Conservation (phyloP, 2,329 filamentous ascomycete genomes). For the Xylaria sp. region DNA sequence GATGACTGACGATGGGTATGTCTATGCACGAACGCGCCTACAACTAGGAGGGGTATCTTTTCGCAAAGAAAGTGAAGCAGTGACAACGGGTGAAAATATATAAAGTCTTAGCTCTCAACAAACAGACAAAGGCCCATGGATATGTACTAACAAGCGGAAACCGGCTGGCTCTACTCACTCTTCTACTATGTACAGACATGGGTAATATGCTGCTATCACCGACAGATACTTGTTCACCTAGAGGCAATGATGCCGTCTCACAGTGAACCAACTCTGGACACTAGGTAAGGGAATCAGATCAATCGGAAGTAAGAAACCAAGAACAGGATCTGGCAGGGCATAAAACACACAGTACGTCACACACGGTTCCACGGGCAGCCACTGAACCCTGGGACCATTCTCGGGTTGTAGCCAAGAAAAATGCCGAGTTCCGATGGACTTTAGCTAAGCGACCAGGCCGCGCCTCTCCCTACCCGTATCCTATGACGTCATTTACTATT, state of each 20-base stretch:
- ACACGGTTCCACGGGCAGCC: not conserved
- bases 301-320: too few relatives aligned
- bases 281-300: too few relatives aligned
- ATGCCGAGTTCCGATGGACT: slow-evolving; percentile 14
- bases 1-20: not conserved
- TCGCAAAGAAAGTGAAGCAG: not conserved
- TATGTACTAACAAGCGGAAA: not conserved
- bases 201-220: too few relatives aligned
- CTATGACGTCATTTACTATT: too few relatives aligned
- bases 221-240: too few relatives aligned
- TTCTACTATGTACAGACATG: too few relatives aligned
- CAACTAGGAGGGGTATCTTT: not conserved
- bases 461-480: not conserved
- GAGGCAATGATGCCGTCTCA: slow-evolving; percentile 12
- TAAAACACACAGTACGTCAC: slow-evolving; percentile 11
- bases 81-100: not conserved
- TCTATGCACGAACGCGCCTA: too few relatives aligned
- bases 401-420: not conserved
- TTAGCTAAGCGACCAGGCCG: too few relatives aligned
- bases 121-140: not conserved
- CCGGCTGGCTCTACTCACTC: not conserved
- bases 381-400: not conserved
- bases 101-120: not conserved
- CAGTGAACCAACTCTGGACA: not conserved
- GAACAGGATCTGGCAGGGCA: too few relatives aligned